Percentiles rank a stretch among this genome's conserved stretches.
Conservation (phyloP, 441 rosid genomes). For the Monsonia emarginata region DNA sequence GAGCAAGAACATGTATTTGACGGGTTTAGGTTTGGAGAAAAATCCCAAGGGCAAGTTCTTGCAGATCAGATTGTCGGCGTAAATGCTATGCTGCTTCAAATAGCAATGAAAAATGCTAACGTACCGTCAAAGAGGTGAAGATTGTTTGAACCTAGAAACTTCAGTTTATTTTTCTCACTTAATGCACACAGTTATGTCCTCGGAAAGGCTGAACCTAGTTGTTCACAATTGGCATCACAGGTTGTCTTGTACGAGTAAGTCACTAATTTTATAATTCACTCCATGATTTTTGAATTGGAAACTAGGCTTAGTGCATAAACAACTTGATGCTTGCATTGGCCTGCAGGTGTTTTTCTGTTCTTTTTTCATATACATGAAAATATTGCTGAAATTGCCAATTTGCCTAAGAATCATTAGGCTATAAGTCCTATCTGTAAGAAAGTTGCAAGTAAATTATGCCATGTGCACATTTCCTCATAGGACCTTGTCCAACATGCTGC, state of each 20-base stretch:
- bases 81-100: conserved; percentile 65
- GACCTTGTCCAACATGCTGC: not conserved
- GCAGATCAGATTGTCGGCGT: conserved; percentile 57
- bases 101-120: conserved; percentile 50
- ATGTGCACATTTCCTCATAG: not conserved
- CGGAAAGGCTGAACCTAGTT: too few species aligned
- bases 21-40: conserved; percentile 69
- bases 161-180: not conserved
- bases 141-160: not conserved
- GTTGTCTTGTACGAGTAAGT: too few species aligned
- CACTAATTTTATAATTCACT: too few species aligned
- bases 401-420: not conserved
- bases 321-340: not conserved
- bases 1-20: conserved; percentile 79
- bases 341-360: not conserved
- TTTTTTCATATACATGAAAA: not conserved
- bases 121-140: conserved; percentile 47
- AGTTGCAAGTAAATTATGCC: not conserved
- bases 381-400: not conserved
- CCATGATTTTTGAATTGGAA: too few species aligned
- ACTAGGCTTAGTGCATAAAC: too few species aligned
- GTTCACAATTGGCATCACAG: too few species aligned
- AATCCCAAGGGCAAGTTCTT: conserved; percentile 52
- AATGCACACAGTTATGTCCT: not conserved
- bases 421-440: not conserved